Conservation (phyloP, 345 rosid genomes). For the Rhodamnia argentea region DNA sequence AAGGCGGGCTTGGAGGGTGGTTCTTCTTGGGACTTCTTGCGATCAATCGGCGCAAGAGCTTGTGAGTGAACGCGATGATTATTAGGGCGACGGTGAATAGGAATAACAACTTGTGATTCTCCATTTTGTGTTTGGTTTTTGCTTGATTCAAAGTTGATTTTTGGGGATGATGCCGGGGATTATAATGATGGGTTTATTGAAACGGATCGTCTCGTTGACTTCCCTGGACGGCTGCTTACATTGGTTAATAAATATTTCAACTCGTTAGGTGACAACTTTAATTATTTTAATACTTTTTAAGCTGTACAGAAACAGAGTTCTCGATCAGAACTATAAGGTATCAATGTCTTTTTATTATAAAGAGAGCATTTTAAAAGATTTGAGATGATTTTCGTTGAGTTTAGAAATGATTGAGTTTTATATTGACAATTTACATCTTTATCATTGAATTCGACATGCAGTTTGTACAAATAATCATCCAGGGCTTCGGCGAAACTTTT, state of each 20-base stretch:
- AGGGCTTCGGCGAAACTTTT: background rate
- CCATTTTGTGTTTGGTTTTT: background rate
- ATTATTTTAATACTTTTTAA: background rate
- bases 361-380: too few relatives aligned
- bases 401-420: too few relatives aligned
- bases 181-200: background rate
- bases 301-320: background rate
- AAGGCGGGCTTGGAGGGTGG: slow-evolving; percentile 36
- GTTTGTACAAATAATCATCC: background rate
- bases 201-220: background rate
- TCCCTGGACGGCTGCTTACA: background rate
- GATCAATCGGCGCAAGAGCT: background rate
- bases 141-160: background rate
- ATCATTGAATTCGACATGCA: background rate
- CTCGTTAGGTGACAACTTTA: background rate
- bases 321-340: background rate
- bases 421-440: background rate
- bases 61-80: background rate
- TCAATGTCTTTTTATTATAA: too few relatives aligned
- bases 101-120: background rate
- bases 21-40: slow-evolving; percentile 4
- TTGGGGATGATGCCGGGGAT: background rate
- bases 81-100: background rate
- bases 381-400: too few relatives aligned
- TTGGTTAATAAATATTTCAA: too few relatives aligned